Conservation (phyloP, 1,284 basidiomycete genomes). For the Ustilago lituana region DNA sequence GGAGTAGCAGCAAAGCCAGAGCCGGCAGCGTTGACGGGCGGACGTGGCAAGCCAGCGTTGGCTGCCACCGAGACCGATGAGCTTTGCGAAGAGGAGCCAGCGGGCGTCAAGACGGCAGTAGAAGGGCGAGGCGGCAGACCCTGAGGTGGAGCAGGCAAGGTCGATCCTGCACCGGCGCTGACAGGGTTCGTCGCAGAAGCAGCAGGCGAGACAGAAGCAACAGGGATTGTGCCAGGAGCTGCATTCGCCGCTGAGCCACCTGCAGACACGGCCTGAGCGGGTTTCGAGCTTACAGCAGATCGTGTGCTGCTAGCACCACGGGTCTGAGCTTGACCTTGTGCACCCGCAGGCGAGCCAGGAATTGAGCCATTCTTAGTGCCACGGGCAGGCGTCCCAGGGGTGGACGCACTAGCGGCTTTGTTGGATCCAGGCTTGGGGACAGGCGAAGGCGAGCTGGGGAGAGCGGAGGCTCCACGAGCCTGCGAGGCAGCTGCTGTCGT, state of each 20-base stretch:
- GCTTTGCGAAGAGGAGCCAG: conserved; percentile 27
- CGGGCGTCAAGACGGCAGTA: conserved; percentile 42
- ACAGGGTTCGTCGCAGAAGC: conserved; percentile 5
- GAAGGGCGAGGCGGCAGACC: conserved; percentile 56
- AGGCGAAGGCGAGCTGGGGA: conserved; percentile 24
- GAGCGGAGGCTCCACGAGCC: conserved; percentile 10
- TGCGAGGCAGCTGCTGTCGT: conserved; percentile 20
- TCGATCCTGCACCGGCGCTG: conserved; percentile 15
- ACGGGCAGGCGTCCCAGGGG: conserved; percentile 30
- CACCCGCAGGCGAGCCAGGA: conserved; percentile 29
- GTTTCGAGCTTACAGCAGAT: conserved; percentile 13
- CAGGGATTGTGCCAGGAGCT: conserved; percentile 5
- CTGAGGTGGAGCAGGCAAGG: conserved; percentile 56
- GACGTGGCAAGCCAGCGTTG: conserved; percentile 48
- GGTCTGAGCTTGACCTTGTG: conserved; percentile 9
- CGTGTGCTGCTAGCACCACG: conserved; percentile 9
- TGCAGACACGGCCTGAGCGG: conserved; percentile 3
- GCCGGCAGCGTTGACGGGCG: conserved; percentile 38
- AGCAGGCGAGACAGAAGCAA: conserved; percentile 12
- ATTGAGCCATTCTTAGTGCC: conserved; percentile 31
- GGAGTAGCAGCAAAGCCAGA: conserved; percentile 11
- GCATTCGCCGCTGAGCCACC: not conserved
- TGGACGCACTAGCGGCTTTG: conserved; percentile 15
- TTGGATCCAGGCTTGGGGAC: conserved; percentile 15
- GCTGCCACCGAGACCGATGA: conserved; percentile 45